These are phyloP conservation scores for Mycena pura DNA, from an alignment of 768 basidiomycete genomes.

Conservation along the genomic window DNA sequence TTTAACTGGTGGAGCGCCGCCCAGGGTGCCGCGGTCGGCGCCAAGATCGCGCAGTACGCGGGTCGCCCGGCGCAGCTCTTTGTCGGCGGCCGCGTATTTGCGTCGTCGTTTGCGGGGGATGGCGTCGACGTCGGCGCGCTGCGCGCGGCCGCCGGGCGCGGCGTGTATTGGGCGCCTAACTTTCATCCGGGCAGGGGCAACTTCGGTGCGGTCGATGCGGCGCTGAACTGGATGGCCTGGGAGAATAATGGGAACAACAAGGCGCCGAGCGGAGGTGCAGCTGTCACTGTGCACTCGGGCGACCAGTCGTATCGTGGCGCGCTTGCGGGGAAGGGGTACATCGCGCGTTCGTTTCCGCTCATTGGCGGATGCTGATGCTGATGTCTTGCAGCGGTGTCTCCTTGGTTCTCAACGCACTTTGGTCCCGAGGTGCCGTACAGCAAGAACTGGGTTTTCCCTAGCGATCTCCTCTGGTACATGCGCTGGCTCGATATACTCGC, in stretches of 20 bases:
- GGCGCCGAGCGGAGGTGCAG: slow-evolving; percentile 19
- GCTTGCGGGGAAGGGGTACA: slow-evolving; percentile 25
- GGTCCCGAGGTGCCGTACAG: slow-evolving; percentile 29
- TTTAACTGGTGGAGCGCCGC: slow-evolving; percentile 31
- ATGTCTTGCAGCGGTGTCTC: slow-evolving; percentile 44
- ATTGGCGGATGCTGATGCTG: background rate
- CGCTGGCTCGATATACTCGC: slow-evolving; percentile 27
- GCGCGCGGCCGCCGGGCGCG: slow-evolving; percentile 16
- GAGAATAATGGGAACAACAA: slow-evolving; percentile 28
- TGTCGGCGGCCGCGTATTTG: slow-evolving; percentile 45
- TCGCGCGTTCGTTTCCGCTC: slow-evolving; percentile 25
- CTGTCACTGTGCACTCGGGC: slow-evolving; percentile 9
- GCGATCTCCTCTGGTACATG: slow-evolving; percentile 27
- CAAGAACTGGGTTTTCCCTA: slow-evolving; percentile 32
- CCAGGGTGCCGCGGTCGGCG: slow-evolving; percentile 38
- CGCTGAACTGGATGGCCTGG: slow-evolving; percentile 29
- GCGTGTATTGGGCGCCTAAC: slow-evolving; percentile 24
- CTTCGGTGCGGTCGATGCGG: slow-evolving; percentile 24
- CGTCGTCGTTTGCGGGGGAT: slow-evolving; percentile 54
- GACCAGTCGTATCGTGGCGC: slow-evolving; percentile 17
- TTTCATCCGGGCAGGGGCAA: slow-evolving; percentile 26
- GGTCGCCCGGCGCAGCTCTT: slow-evolving; percentile 45
- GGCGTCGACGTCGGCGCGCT: slow-evolving; percentile 27
- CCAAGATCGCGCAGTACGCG: slow-evolving; percentile 47
- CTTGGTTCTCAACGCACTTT: slow-evolving; percentile 54